Percentiles rank a stretch among this genome's conserved stretches.
Conservation (phyloP, 257 asterid genomes). For the Osmanthus fragrans region DNA sequence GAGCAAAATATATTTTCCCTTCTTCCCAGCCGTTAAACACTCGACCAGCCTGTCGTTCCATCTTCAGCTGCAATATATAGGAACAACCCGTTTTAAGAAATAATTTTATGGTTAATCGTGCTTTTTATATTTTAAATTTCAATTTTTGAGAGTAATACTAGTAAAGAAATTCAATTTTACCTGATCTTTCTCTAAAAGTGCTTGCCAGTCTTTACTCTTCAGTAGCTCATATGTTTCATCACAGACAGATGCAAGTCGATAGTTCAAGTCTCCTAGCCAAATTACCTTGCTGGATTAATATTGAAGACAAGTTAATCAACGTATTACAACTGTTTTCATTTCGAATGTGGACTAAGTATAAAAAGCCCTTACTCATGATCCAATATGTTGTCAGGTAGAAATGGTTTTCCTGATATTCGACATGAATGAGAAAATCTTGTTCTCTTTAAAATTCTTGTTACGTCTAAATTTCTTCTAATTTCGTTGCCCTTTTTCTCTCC, state of each 20-base stretch:
- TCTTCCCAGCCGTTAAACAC: slow-evolving; percentile 83
- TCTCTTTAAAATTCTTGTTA: slow-evolving; percentile 59
- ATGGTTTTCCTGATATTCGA: slow-evolving; percentile 23
- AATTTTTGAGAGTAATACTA: background rate
- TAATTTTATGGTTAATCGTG: background rate
- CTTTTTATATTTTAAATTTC: background rate
- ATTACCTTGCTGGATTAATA: slow-evolving; percentile 59
- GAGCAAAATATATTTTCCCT: slow-evolving; percentile 77
- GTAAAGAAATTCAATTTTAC: slow-evolving; percentile 25
- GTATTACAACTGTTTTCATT: background rate
- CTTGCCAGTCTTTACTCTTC: slow-evolving; percentile 62
- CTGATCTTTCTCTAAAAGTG: slow-evolving; percentile 78
- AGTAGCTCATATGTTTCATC: slow-evolving; percentile 51
- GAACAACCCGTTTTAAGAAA: background rate
- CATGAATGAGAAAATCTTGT: slow-evolving; percentile 51
- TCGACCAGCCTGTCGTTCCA: slow-evolving; percentile 74
- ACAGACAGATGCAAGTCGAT: slow-evolving; percentile 56
- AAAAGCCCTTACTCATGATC: slow-evolving; percentile 62
- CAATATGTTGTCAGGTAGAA: slow-evolving; percentile 47
- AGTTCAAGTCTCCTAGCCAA: slow-evolving; percentile 92
- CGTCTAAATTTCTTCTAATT: slow-evolving; percentile 62
- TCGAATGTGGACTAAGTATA: background rate
- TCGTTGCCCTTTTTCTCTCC: slow-evolving; percentile 80
- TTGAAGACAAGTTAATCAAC: background rate
- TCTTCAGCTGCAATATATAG: slow-evolving; percentile 47